Evolutionary conservation across 2,329 filamentous ascomycete genomes (phyloP), one percentile per base, ranked within the genome.

Genomic region (Cercospora brassicicola): DNA sequence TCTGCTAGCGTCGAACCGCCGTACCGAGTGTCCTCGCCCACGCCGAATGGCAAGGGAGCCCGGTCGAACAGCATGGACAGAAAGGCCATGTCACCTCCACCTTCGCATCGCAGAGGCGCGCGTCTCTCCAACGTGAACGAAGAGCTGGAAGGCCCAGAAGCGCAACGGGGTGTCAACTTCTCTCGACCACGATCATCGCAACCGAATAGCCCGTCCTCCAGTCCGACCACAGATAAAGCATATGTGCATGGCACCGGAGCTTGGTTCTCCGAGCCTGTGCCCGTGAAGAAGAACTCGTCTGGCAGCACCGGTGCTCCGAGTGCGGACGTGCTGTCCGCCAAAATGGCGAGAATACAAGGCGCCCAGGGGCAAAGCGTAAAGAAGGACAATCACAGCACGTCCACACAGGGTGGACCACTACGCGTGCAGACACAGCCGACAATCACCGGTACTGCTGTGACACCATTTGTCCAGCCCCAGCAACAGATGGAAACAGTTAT

Each of bases 251-350:
- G 73, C 4, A 83, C 51, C 74, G 84, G 71, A 77, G 80, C 33
- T 73, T 91, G 76, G 85, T 90, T 57, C 88, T 89, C 88, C 15
- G 83, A 88, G 71, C 85, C 88, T 82, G 82, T 90, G 3, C 83
- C 85, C 2, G 83, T 79, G 62, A 77, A 76, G 5, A 66, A 60
- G 13, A 45, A 51, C 11, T 13, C 28, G 4, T 15, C 53, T 13
- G 42, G 51, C 28, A 64, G 67, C 33, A 62, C 56, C 10, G 39
- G 67, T 2, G 68, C 67, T 28, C 51, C 65, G 7, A 61, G 65
- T 7, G 57, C 62, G 59, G 62, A 68, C 53, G 69, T 69, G 20
- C 48, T 69, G 13, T 64, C 70, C 36, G 67, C 67, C 42, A 73
- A 72, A 59, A 67, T 69, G 33, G 71, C 68, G 42, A 69, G 68